Evolutionary conservation across 2,329 filamentous ascomycete species (phyloP), one percentile per base, ranked within the genome.

Genomic region (Fusarium concolor): DNA sequence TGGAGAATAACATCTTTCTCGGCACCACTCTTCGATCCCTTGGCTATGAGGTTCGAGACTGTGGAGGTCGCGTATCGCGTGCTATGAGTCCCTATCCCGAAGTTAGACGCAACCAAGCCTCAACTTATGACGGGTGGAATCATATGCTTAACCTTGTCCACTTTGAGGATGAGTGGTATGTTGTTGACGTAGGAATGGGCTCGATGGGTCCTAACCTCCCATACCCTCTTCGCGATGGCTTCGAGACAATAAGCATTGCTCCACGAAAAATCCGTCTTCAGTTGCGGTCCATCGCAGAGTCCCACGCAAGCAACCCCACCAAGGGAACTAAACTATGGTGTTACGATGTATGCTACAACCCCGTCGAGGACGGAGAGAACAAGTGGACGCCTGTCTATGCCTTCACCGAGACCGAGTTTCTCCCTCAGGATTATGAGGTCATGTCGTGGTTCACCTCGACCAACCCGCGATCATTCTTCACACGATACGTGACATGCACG

Each of bases 371-470:
- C 9, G 29, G n/a, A 37, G 7, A 17, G 10, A n/a, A n/a, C n/a
- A 18, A 17, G 2, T 55, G 52, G 52, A 49, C 31, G 5, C 31
- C 31, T 3, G 35, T 46, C 2, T 55, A 55, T 3, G 31, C 28
- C 2, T 55, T 55, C 20, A 47, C 52, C 3, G 52, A 55, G 18
- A 55, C 33, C 0, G 52, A 55, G 3, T 55, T 55, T 15, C 24
- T 55, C 0, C 52, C 52, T 3, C 31, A 38, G 17, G 52, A 55
- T 6, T 55, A 55, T 5, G 42, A 55, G 6, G 52, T 55, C 12
- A 55, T 55, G 52, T 47, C 52, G 6, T 54, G 50, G 50, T 46
- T 54, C 11, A 54, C 50, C 2, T 54, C 50, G 5, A 54, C 50
- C 1, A 54, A 54, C 12, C 39, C 50, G 3, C 18, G 52, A 2